phyloP scores from a whole-genome alignment of 108 stramenopile genomes.

The Cylindrotheca fusiformis region DNA sequence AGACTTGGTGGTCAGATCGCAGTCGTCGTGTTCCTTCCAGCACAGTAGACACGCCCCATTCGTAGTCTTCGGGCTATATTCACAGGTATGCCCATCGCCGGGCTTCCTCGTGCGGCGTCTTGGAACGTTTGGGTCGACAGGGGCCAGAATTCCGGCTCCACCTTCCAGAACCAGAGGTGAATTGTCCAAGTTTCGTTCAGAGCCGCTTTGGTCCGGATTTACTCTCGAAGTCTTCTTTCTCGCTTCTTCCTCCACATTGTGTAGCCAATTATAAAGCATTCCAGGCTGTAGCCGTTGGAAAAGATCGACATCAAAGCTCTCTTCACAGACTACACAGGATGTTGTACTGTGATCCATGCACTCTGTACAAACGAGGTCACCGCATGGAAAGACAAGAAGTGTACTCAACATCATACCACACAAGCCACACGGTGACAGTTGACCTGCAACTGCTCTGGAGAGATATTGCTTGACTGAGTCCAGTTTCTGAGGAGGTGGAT shows the following conservation, averaged over 20 bases:
- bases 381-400: constrained; percentile 70
- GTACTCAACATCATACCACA: constrained; percentile 67
- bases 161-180: not conserved
- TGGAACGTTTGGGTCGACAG: constrained; percentile 12
- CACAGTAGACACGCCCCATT: constrained; percentile 74
- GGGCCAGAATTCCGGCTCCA: constrained; percentile 15
- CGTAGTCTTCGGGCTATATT: constrained; percentile 31
- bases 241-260: constrained; percentile 45
- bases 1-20: constrained; percentile 40
- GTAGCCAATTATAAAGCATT: constrained; percentile 38
- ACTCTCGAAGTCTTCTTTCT: constrained; percentile 13
- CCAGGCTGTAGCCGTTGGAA: constrained; percentile 85
- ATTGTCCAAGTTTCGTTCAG: not conserved
- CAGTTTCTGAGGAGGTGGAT: constrained; percentile 27
- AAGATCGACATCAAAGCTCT: constrained; percentile 69
- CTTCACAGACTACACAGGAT: constrained; percentile 39
- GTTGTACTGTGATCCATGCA: constrained; percentile 54
- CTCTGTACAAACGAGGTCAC: constrained; percentile 78
- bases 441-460: constrained; percentile 37
- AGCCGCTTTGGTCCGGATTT: not conserved
- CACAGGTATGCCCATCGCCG: constrained; percentile 63
- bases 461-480: constrained; percentile 57
- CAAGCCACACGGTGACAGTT: constrained; percentile 55
- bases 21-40: constrained; percentile 63
- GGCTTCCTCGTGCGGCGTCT: constrained; percentile 29